These are phyloP conservation scores for Oryza punctata DNA, from an alignment of 176 grass and related monocot species.

Conservation along the genomic window DNA sequence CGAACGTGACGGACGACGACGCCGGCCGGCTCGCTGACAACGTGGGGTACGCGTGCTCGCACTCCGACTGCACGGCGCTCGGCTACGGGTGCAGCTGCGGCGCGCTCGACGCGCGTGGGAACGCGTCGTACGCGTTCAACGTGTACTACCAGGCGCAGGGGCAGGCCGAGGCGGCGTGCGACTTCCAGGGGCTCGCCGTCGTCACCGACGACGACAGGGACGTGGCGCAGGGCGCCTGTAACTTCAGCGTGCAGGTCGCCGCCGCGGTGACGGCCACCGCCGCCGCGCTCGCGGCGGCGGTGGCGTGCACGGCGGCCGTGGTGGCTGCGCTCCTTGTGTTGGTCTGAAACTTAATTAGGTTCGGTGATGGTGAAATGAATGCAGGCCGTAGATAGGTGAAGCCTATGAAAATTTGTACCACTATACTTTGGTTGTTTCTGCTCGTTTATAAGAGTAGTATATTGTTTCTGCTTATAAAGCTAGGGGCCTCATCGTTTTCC, in stretches of 20 bases:
- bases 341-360: neutral
- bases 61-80: conserved; percentile 72
- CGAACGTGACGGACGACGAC: conserved; percentile 3
- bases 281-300: neutral
- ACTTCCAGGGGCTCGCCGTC: conserved; percentile 65
- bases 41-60: conserved; percentile 50
- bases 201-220: conserved; percentile 44
- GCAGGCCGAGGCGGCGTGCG: conserved; percentile 55
- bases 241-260: conserved; percentile 54
- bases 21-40: conserved; percentile 29
- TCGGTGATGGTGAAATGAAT: no score
- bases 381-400: neutral
- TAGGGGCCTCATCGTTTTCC: no score
- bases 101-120: conserved; percentile 39
- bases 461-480: neutral
- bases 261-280: neutral
- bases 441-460: neutral
- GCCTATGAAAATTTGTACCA: neutral
- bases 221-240: conserved; percentile 33
- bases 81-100: conserved; percentile 58
- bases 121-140: conserved; percentile 80
- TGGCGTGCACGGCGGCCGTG: neutral
- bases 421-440: neutral
- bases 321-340: neutral
- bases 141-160: conserved; percentile 68